A percentile compares a stretch with the other conserved stretches of the same genome.
Conservation (phyloP, 441 rosid genomes). For the Erysimum cheiri region DNA sequence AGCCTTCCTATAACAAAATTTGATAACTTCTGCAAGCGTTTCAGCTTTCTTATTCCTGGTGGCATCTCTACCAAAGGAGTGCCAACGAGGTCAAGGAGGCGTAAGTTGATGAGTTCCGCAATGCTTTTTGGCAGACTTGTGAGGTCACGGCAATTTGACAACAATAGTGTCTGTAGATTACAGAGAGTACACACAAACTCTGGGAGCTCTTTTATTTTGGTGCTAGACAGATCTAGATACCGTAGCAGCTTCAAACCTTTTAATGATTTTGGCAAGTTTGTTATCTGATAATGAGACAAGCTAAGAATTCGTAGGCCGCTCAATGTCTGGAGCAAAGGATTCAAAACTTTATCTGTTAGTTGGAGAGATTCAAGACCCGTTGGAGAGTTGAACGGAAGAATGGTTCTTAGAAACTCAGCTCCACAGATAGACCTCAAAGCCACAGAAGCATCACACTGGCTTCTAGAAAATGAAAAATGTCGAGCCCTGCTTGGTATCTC, state of each 20-base stretch:
- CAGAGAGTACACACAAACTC: conserved; percentile 43
- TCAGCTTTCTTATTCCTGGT: conserved; percentile 37
- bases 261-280: conserved; percentile 42
- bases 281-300: conserved; percentile 41
- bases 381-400: conserved; percentile 43
- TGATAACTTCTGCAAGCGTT: conserved; percentile 42
- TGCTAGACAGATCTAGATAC: conserved; percentile 48
- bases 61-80: conserved; percentile 48
- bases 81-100: conserved; percentile 44
- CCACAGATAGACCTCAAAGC: conserved; percentile 38
- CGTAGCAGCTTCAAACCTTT: conserved; percentile 46
- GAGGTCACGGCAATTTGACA: conserved; percentile 41
- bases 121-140: conserved; percentile 43
- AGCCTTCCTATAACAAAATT: conserved; percentile 42
- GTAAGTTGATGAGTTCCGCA: conserved; percentile 46
- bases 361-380: conserved; percentile 41
- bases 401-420: conserved; percentile 46
- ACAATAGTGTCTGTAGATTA: conserved; percentile 47
- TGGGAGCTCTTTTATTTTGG: conserved; percentile 39
- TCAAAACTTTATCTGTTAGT: conserved; percentile 35
- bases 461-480: conserved; percentile 49
- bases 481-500: conserved; percentile 38
- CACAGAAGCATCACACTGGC: conserved; percentile 34
- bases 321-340: conserved; percentile 35
- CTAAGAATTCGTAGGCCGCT: conserved; percentile 46